phyloP scores from a whole-genome alignment of 2,329 filamentous ascomycete genomes.

The Cadophora gregata region DNA sequence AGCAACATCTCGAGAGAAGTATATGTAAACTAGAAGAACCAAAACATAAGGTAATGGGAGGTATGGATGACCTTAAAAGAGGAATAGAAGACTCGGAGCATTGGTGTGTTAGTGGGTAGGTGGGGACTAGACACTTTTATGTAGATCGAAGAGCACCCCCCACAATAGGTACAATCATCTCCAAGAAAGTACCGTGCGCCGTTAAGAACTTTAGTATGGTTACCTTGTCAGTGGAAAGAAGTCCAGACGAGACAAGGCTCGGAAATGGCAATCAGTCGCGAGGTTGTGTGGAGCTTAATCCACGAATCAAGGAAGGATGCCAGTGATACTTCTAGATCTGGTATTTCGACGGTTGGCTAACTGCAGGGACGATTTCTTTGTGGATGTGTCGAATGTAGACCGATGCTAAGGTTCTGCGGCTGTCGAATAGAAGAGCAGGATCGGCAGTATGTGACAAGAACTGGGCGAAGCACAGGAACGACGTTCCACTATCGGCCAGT shows the following conservation, averaged over 20 bases:
- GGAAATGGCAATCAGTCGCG: slow-evolving; percentile 33
- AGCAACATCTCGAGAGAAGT: slow-evolving; percentile 53
- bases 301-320: slow-evolving; percentile 40
- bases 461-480: slow-evolving; percentile 24
- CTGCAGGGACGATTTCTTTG: slow-evolving; percentile 39
- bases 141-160: slow-evolving; percentile 37
- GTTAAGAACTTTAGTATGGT: slow-evolving; percentile 32
- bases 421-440: slow-evolving; percentile 34
- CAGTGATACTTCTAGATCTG: slow-evolving; percentile 37
- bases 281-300: slow-evolving; percentile 34
- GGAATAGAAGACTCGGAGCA: slow-evolving; percentile 34
- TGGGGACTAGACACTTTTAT: slow-evolving; percentile 41
- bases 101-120: slow-evolving; percentile 33
- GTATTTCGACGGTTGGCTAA: slow-evolving; percentile 32
- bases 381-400: slow-evolving; percentile 29
- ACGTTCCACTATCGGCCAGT: slow-evolving; percentile 33
- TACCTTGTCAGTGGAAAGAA: slow-evolving; percentile 32
- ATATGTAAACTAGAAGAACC: slow-evolving; percentile 40
- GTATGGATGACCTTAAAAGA: slow-evolving; percentile 37
- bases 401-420: slow-evolving; percentile 30
- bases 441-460: slow-evolving; percentile 32
- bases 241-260: slow-evolving; percentile 36
- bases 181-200: slow-evolving; percentile 41
- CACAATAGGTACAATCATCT: slow-evolving; percentile 38
- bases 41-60: slow-evolving; percentile 39